Evolutionary conservation across 2,329 filamentous ascomycete species (phyloP), one percentile per base, ranked within the genome.

Genomic region (Fusarium vanettenii): DNA sequence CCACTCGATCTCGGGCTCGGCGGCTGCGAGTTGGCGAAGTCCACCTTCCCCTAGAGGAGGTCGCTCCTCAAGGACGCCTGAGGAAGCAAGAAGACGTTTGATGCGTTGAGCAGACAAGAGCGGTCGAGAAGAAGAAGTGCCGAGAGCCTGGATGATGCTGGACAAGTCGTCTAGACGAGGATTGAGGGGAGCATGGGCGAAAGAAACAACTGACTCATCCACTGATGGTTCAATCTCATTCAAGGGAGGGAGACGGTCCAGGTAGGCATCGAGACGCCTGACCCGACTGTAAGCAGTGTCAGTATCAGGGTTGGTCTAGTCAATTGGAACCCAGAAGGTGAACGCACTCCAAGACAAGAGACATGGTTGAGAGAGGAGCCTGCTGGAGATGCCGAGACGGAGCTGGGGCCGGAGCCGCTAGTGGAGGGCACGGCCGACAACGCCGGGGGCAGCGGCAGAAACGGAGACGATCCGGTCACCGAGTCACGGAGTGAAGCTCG

Each of bases 1-100:
- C 97, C 97, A 98, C 82, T 97, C 93, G 60, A 98, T 88, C 79
- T 98, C 94, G 60, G 89, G 88, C 80, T 95, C 92, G 79, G 48
- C 48, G 11, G 48, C 13, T 94, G 93, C 20, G 86, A 84, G 67
- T 79, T 86, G 75, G 84, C 87, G 8, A 76, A 69, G 29, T 75
- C 72, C 65, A 76, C 75, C 70, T 78, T 64, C 48, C 27, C 27
- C 48, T n/a, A 29, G 48, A 1, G 48, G 25, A 84, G 80, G 66
- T 84, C 81, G 27, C 82, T 80, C 22, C 82, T 75, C 84, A 45
- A 87, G 86, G 63, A 94, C 85, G 13, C 87, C 87, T 2, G 93
- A 92, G 78, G 92, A 89, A 10, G 87, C 83, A 41, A 97, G 87
- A 35, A 95, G 84, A 16, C 84, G 82, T 68, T 87, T 87, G 69